Evolutionary conservation across 305 asterid species (phyloP).

Genomic region (Fraxinus velutina): DNA sequence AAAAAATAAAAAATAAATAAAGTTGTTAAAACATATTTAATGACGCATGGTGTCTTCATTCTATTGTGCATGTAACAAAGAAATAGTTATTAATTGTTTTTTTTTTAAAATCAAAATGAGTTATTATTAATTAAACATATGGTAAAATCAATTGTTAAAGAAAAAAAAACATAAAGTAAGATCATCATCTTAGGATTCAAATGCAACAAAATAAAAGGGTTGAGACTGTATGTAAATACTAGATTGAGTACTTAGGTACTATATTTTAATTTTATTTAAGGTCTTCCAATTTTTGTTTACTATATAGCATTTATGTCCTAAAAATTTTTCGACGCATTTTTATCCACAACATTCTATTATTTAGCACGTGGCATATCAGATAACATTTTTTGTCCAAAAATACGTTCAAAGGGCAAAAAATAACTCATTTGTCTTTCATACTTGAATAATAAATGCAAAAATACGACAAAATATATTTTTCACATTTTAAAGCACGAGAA

Average conservation of each 20-base stretch:
- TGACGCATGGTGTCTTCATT: too few relatives aligned
- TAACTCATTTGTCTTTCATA: neutral
- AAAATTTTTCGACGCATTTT: neutral
- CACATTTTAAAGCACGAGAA: too few relatives aligned
- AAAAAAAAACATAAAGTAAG: neutral
- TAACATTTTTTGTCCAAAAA: neutral
- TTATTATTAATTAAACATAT: neutral
- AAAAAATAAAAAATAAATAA: too few relatives aligned
- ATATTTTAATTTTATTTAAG: neutral
- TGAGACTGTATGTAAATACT: neutral
- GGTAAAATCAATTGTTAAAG: neutral
- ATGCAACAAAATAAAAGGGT: neutral
- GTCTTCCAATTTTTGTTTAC: neutral
- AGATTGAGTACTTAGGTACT: neutral
- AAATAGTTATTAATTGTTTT: neutral
- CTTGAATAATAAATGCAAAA: neutral
- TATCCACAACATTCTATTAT: neutral
- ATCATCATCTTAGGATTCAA: neutral
- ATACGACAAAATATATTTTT: too few relatives aligned
- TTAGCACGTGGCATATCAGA: neutral
- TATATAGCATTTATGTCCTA: neutral
- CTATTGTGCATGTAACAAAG: too few relatives aligned
- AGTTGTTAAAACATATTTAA: too few relatives aligned
- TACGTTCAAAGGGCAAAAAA: neutral
- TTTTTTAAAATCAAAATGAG: neutral